phyloP scores from a whole-genome alignment of 2,329 filamentous ascomycete genomes.

The Diplodia scrobiculata region DNA sequence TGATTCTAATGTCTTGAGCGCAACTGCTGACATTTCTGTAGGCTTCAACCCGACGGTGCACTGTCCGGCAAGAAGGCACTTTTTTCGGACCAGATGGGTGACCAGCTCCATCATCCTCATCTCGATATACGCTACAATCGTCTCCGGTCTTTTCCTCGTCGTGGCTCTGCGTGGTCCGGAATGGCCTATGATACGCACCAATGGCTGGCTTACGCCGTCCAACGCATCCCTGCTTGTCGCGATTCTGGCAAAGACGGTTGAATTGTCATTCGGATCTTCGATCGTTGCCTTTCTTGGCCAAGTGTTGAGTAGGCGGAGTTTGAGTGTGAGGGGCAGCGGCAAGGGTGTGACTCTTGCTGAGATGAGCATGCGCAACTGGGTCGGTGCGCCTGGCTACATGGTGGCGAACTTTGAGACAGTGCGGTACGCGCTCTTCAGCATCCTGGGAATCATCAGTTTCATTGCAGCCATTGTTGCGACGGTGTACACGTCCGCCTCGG shows the following conservation, averaged over 20 bases:
- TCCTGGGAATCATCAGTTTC: conserved; percentile 66
- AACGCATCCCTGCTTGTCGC: conserved; percentile 70
- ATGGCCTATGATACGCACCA: conserved; percentile 62
- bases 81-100: conserved; percentile 38
- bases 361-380: conserved; percentile 75
- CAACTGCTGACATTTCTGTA: not conserved
- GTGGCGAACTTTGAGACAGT: conserved; percentile 69
- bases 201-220: conserved; percentile 58
- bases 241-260: conserved; percentile 73
- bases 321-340: conserved; percentile 56
- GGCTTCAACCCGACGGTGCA: conserved; percentile 43
- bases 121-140: conserved; percentile 64
- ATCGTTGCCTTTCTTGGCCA: conserved; percentile 76
- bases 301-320: conserved; percentile 68
- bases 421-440: conserved; percentile 62
- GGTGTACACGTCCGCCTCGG: conserved; percentile 75
- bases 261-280: conserved; percentile 75
- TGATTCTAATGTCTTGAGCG: not conserved
- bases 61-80: conserved; percentile 44
- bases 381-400: conserved; percentile 65
- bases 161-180: conserved; percentile 64
- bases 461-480: conserved; percentile 66
- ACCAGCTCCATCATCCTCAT: conserved; percentile 41
- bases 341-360: conserved; percentile 73
- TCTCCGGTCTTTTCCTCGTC: conserved; percentile 67